Percentiles rank a stretch among this genome's conserved stretches.
Conservation (phyloP, 1,284 basidiomycete species). For the Rhodotorula sp. region DNA sequence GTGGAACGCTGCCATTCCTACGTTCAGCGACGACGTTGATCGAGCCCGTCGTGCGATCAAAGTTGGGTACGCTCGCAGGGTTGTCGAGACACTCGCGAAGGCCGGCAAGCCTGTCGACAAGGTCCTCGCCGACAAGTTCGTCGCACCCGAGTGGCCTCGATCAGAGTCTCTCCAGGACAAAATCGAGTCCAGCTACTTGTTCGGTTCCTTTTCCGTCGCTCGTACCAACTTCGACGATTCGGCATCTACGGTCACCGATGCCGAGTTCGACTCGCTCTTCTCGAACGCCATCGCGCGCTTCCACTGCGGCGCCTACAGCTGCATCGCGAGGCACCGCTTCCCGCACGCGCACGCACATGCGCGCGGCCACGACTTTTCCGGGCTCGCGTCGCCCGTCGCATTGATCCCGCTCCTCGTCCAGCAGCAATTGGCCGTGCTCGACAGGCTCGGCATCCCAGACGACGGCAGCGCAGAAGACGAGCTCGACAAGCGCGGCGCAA, state of each 20-base stretch:
- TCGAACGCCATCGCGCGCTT: background rate
- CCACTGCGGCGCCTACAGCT: too few species aligned
- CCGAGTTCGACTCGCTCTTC: constrained; percentile 1
- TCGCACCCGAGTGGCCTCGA: background rate
- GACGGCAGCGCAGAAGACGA: too few species aligned
- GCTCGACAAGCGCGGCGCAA: too few species aligned
- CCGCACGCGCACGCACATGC: background rate
- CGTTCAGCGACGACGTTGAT: background rate
- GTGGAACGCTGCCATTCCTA: background rate
- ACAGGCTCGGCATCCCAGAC: too few species aligned
- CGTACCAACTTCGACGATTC: constrained; percentile 1
- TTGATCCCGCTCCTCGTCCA: too few species aligned
- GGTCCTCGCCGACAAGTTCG: background rate
- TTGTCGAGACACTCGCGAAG: background rate
- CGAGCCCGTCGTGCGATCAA: background rate
- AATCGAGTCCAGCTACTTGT: too few species aligned
- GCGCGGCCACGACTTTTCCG: background rate
- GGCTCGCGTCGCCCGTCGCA: background rate
- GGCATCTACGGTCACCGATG: background rate
- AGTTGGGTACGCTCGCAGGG: background rate
- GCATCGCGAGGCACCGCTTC: background rate
- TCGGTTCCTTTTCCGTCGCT: too few species aligned
- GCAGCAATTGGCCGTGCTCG: too few species aligned
- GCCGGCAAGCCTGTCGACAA: background rate
- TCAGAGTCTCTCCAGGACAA: background rate